Base-by-base conservation (phyloP, 2,329 filamentous ascomycete genomes). In the Ophiostoma australiae region DNA sequence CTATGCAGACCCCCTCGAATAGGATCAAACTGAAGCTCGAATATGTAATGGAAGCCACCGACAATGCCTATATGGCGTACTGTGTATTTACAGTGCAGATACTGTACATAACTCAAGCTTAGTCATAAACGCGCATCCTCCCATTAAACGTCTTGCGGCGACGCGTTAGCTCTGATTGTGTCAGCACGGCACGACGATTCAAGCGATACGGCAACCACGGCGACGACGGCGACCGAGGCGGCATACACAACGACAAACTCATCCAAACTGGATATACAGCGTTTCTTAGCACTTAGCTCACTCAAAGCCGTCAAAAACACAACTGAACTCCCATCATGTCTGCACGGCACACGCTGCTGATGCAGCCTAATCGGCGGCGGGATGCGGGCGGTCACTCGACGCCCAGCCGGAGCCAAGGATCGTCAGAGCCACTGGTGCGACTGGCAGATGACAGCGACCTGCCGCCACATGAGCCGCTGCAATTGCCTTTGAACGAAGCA, bases 391-490 rank as follows among this genome's bases (percentile, higher is more conserved):
- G 63, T 20, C 35, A 20, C 11, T 39, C 35, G 37, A 23, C 44
- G 35, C 4, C 15, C 23, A 23, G 65, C 37, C 65, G 35, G 17
- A 15, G 37, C n/a, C 20, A 15, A 31, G 23, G 66, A 31, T 41
- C 41, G 27, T 33, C 41, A 35, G 41, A 52, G 23, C 67, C 41
- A 7, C 23, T 55, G 69, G 72, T 58, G 70, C 76, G 33, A 48
- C 74, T 67, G 5, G 73, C 72, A 3, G 70, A 76, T 5, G 73
- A 78, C 31, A 76, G 79, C 20, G 76, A 79, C 17, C 77, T 86
- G n/a, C 85, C 85, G 2, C 78, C 79, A 1, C 87, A 87, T 78
- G 80, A 87, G 71, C 79, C 82, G 2, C 84, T 82, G 8, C 76
- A 79, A 11, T 83, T 80, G 71, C 81, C 83, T 6, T 81, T 87